A percentile compares a stretch with the other conserved stretches of the same genome.
Conservation (phyloP, 2,329 filamentous ascomycete genomes). For the Verticillium nubilum region DNA sequence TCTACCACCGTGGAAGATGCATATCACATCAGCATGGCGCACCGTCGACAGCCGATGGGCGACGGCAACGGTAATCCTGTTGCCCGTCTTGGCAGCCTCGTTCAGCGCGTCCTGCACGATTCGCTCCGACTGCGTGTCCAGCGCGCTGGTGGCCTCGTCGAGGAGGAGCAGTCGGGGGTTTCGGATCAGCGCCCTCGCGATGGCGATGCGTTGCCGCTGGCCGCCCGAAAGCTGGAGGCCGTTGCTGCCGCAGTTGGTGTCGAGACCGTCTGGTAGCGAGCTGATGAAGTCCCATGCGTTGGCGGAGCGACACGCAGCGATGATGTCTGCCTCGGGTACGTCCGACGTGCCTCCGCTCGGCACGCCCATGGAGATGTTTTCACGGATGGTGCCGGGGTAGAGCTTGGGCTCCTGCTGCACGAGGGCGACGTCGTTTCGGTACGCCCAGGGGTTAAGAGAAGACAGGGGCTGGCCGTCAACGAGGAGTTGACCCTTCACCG, state of each 20-base stretch:
- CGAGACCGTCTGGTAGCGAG: conserved; percentile 33
- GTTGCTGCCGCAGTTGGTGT: conserved; percentile 10
- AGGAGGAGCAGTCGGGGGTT: conserved; percentile 48
- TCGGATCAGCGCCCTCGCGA: conserved; percentile 49
- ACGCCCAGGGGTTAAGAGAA: neutral
- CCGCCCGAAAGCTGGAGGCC: conserved; percentile 40
- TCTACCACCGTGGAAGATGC: conserved; percentile 49
- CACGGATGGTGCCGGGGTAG: conserved; percentile 40
- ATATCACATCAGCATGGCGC: conserved; percentile 53
- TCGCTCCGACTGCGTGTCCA: conserved; percentile 32
- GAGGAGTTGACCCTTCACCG: neutral
- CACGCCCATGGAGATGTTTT: conserved; percentile 48
- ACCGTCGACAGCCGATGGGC: conserved; percentile 51
- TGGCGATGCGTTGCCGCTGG: conserved; percentile 50
- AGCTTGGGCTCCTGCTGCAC: conserved; percentile 10
- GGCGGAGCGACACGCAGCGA: conserved; percentile 36
- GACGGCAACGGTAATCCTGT: conserved; percentile 54
- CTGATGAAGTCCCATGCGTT: conserved; percentile 46
- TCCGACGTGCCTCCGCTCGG: conserved; percentile 16
- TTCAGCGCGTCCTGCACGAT: conserved; percentile 42
- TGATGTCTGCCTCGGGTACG: conserved; percentile 27
- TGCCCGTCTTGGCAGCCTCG: conserved; percentile 27
- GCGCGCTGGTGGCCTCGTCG: conserved; percentile 53
- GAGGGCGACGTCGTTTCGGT: conserved; percentile 2
- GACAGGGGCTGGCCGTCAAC: conserved; percentile 20